A percentile compares a stretch with the other conserved stretches of the same genome.
Evolutionary conservation across 2,329 filamentous ascomycete genomes (phyloP).

Genomic region (Coccinonectria pachysandricola): DNA sequence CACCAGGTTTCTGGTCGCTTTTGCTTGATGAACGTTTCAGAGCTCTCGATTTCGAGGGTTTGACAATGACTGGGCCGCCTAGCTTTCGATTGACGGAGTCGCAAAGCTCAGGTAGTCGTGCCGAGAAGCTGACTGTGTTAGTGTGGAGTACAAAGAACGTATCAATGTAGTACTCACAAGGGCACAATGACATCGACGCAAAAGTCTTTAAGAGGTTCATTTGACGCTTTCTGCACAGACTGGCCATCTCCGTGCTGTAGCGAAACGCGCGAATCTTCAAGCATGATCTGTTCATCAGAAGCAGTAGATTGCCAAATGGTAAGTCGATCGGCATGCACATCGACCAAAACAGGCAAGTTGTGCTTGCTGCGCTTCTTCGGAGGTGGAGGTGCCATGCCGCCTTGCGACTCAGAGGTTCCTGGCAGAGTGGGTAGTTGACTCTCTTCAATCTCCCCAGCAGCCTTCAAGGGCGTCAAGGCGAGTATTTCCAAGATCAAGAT

Average conservation of each 20-base stretch:
- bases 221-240: constrained; percentile 30
- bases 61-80: constrained; percentile 56
- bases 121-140: constrained; percentile 65
- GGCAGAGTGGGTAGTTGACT: constrained; percentile 37
- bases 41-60: constrained; percentile 41
- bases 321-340: constrained; percentile 65
- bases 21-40: constrained; percentile 32
- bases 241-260: constrained; percentile 23
- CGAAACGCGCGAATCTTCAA: constrained; percentile 37
- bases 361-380: constrained; percentile 50
- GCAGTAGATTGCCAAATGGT: constrained; percentile 78
- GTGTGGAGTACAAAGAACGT: too few species aligned
- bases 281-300: constrained; percentile 42
- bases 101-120: constrained; percentile 63
- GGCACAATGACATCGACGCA: constrained; percentile 72
- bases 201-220: constrained; percentile 63
- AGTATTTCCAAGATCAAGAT: constrained; percentile 70
- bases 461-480: constrained; percentile 50
- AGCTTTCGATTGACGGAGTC: constrained; percentile 64
- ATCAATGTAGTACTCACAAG: constrained; percentile 56
- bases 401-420: constrained; percentile 24
- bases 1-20: constrained; percentile 40
- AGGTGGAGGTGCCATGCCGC: constrained; percentile 16
- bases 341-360: constrained; percentile 55
- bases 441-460: constrained; percentile 30